Percentiles rank a stretch among this genome's conserved stretches.
Evolutionary conservation across 345 rosid genomes (phyloP).

Genomic region (Jatropha curcas): DNA sequence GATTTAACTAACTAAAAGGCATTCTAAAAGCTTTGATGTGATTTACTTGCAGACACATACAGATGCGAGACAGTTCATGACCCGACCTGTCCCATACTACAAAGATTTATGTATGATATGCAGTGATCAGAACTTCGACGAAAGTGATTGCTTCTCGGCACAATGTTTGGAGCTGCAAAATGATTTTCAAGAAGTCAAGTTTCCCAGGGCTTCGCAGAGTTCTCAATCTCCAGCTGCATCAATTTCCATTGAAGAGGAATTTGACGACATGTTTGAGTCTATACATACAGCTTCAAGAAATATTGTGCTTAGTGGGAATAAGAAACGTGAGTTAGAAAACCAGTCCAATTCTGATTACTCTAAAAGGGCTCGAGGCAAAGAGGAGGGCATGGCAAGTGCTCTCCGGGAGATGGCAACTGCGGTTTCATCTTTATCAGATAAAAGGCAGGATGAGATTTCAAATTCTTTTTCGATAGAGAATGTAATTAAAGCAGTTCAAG

Average conservation of each 20-base stretch:
- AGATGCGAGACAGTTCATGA: conserved; percentile 77
- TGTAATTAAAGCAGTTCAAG: conserved; percentile 67
- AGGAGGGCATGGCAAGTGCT: conserved; percentile 25
- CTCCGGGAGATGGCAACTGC: conserved; percentile 33
- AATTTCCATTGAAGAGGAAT: conserved; percentile 47
- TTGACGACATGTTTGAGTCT: conserved; percentile 30
- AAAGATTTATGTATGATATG: conserved; percentile 70
- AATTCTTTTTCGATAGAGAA: conserved; percentile 51
- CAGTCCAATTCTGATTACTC: conserved; percentile 24
- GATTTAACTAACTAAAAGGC: not conserved
- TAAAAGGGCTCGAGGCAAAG: conserved; percentile 42
- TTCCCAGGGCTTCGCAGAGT: conserved; percentile 26
- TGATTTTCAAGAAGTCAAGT: conserved; percentile 36
- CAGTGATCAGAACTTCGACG: conserved; percentile 42
- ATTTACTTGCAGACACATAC: conserved; percentile 57
- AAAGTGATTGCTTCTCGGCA: conserved; percentile 47
- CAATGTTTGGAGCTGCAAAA: conserved; percentile 53
- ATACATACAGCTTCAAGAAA: conserved; percentile 23
- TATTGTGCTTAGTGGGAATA: conserved; percentile 29
- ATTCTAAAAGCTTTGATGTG: conserved; percentile 7
- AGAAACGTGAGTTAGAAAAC: conserved; percentile 47
- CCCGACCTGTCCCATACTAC: conserved; percentile 70
- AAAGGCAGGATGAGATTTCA: conserved; percentile 33
- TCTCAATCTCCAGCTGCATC: conserved; percentile 36
- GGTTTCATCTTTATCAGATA: conserved; percentile 34